Base-by-base conservation (phyloP, 345 rosid species). In the Turnera subulata region DNA sequence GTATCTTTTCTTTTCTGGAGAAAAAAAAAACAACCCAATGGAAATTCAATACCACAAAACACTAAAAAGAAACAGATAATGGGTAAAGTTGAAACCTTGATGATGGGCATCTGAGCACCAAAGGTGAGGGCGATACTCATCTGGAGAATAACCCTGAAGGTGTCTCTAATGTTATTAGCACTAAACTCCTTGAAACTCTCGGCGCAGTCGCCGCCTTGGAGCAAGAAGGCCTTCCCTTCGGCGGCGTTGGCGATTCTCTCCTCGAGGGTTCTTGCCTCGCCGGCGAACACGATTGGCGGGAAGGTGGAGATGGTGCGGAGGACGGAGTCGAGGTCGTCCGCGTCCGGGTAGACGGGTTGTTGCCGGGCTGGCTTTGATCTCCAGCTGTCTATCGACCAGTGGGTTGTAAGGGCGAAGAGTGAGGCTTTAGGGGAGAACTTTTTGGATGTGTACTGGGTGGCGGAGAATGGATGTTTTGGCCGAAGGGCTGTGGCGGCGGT, bases 141-240 rank as follows among this genome's bases (percentile, higher is more conserved):
- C 58, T 68, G 67, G 50, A 68, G 63, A 18, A 68, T 45, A 18
- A 68, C 45, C 21, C 73, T 68, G 32, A 68, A 62, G 20, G 67
- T 68, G 50, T 68, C 73, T 24, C 73, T 56, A 9, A 62, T 68
- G 13, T 56, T 62, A 37, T 56, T 62, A 18, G 67, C 73, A 46
- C 57, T 68, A 38, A 68, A 68, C 63, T 68, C 73, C 58, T 68
- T 68, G 47, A 68, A 68, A 50, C 67, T 68, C 73, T 68, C 73
- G 7, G 73, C 73, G 24, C 67, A 68, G 44, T 68, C 73, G 2
- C 73, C 67, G 14, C 73, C 73, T 46, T 68, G 73, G 58, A 62
- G 51, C 38, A 68, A 20, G 25, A 62, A 68, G 5, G 67, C 67
- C 45, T 68, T 68, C 50, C 73, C 73, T 33, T 62, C 17, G 1